Evolutionary conservation across 108 stramenopile species (phyloP).

Genomic region (Bacterosira constricta): DNA sequence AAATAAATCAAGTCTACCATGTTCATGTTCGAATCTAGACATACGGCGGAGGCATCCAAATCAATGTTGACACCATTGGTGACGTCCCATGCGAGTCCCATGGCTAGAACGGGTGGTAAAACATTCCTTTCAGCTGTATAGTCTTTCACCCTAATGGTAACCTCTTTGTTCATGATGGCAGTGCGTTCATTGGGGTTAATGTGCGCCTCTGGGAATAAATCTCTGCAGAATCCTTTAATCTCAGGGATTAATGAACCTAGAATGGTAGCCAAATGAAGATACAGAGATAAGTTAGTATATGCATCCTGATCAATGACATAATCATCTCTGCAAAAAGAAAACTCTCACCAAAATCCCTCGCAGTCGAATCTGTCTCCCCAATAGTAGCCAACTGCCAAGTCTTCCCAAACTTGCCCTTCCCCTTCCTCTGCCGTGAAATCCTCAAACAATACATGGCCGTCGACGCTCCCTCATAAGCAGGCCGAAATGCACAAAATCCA

Average conservation of each 20-base stretch:
- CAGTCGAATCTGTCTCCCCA: constrained; percentile 43
- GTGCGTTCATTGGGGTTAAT: constrained; percentile 56
- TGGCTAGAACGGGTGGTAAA: constrained; percentile 15
- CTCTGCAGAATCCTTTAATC: constrained; percentile 52
- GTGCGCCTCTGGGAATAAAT: constrained; percentile 35
- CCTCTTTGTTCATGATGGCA: constrained; percentile 57
- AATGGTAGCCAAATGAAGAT: too few species aligned
- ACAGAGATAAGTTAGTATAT: too few species aligned
- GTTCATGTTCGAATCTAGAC: constrained; percentile 40
- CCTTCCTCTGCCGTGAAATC: constrained; percentile 20
- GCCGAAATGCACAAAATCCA: constrained; percentile 34
- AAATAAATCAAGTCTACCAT: constrained; percentile 46
- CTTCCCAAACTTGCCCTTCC: constrained; percentile 5
- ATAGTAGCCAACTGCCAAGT: constrained; percentile 47
- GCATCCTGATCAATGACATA: too few species aligned
- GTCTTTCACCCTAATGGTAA: constrained; percentile 43
- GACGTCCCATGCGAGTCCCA: constrained; percentile 62
- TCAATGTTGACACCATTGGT: constrained; percentile 56
- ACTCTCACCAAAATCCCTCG: constrained; percentile 57
- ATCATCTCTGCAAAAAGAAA: too few species aligned
- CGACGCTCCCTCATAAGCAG: constrained; percentile 26
- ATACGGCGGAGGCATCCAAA: constrained; percentile 49
- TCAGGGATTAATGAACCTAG: constrained; percentile 51
- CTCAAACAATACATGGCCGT: constrained; percentile 51
- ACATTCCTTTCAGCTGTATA: constrained; percentile 27